phyloP scores from a whole-genome alignment of 2,329 filamentous ascomycete genomes.

The Seiridium unicorne region DNA sequence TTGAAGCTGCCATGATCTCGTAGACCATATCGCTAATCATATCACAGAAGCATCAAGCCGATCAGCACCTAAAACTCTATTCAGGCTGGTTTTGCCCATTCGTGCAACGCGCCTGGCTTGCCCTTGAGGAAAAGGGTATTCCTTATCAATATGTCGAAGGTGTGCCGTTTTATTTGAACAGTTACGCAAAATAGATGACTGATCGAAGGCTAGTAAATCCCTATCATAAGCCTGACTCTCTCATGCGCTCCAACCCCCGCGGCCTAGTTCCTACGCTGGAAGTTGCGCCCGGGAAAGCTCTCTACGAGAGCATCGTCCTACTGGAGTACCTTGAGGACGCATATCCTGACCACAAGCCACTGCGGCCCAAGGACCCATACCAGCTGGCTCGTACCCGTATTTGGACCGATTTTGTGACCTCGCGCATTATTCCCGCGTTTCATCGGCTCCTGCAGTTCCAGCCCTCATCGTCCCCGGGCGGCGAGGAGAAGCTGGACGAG shows the following conservation, averaged over 20 bases:
- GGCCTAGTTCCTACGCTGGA: slow-evolving; percentile 57
- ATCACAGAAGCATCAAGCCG: slow-evolving; percentile 22
- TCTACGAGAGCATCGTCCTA: slow-evolving; percentile 57
- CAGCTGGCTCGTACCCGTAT: slow-evolving; percentile 50
- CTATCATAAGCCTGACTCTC: slow-evolving; percentile 52
- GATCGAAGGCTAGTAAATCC: slow-evolving; percentile 46
- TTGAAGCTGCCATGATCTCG: background rate
- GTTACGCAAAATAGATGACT: no score
- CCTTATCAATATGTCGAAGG: slow-evolving; percentile 55
- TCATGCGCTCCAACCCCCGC: slow-evolving; percentile 55
- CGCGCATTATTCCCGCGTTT: slow-evolving; percentile 52
- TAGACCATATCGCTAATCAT: background rate
- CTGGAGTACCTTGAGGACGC: slow-evolving; percentile 61
- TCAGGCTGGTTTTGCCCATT: slow-evolving; percentile 28
- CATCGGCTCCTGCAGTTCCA: slow-evolving; percentile 39
- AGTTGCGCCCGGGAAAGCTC: slow-evolving; percentile 35
- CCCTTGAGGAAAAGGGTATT: slow-evolving; percentile 57
- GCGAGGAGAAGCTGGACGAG: slow-evolving; percentile 25
- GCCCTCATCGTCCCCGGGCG: slow-evolving; percentile 14
- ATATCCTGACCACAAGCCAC: slow-evolving; percentile 39
- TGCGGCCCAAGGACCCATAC: slow-evolving; percentile 50
- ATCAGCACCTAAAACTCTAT: slow-evolving; percentile 19
- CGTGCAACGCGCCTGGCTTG: slow-evolving; percentile 54
- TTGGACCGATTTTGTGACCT: slow-evolving; percentile 57
- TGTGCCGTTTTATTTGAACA: background rate